Conservation (phyloP, 2,329 filamentous ascomycete genomes). For the Macrophomina pseudophaseolina region DNA sequence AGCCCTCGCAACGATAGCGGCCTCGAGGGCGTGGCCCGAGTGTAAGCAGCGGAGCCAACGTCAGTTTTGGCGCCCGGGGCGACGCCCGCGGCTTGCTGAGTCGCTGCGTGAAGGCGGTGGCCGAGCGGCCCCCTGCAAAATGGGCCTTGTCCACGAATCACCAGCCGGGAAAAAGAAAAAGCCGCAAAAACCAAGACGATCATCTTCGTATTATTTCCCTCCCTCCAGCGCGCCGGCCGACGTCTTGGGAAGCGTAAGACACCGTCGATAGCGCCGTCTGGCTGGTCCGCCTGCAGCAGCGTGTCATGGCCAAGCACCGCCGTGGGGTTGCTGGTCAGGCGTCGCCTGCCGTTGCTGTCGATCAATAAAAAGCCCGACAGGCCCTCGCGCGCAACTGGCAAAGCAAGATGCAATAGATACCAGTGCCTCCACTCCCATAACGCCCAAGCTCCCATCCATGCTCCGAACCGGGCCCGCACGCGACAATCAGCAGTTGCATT, state of each 20-base stretch:
- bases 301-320: constrained; percentile 9
- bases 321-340: constrained; percentile 24
- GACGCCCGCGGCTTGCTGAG: constrained; percentile 23
- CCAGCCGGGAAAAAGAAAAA: constrained; percentile 26
- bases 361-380: constrained; percentile 27
- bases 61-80: constrained; percentile 24
- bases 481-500: constrained; percentile 25
- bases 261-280: constrained; percentile 22
- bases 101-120: constrained; percentile 21
- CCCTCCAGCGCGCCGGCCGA: constrained; percentile 16
- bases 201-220: constrained; percentile 25
- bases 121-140: constrained; percentile 23
- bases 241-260: constrained; percentile 23
- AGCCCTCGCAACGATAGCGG: constrained; percentile 25
- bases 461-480: constrained; percentile 17
- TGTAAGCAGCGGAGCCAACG: constrained; percentile 23
- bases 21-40: constrained; percentile 7
- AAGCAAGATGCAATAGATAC: constrained; percentile 22
- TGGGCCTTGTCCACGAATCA: constrained; percentile 23
- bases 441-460: constrained; percentile 16
- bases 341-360: constrained; percentile 22
- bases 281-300: constrained; percentile 15
- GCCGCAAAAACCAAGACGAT: constrained; percentile 25
- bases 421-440: constrained; percentile 24
- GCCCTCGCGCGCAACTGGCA: constrained; percentile 20